Conservation (phyloP, 1,284 basidiomycete species). For the Malassezia sympodialis region DNA sequence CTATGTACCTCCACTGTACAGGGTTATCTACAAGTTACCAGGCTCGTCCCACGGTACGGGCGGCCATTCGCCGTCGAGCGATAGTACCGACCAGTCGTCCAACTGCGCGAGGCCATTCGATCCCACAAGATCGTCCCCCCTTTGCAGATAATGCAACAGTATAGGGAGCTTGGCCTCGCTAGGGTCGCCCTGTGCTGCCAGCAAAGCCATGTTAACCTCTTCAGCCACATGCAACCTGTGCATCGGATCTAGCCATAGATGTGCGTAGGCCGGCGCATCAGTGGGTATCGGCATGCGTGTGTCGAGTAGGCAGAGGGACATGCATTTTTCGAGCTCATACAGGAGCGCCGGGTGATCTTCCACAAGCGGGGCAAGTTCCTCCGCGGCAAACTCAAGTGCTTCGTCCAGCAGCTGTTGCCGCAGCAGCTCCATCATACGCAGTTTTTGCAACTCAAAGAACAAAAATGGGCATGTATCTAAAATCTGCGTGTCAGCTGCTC, state of each 20-base stretch:
- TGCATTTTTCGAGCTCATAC: slow-evolving; percentile 79
- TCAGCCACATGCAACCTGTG: slow-evolving; percentile 81
- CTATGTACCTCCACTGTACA: background rate
- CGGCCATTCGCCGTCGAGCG: background rate
- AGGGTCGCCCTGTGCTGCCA: slow-evolving; percentile 80
- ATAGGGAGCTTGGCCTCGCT: slow-evolving; percentile 80
- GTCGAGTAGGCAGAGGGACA: slow-evolving; percentile 88
- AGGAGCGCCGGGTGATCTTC: slow-evolving; percentile 91
- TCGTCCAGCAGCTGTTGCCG: slow-evolving; percentile 67
- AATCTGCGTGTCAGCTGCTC: slow-evolving; percentile 57
- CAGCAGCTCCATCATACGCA: slow-evolving; percentile 88
- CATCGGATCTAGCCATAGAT: slow-evolving; percentile 65
- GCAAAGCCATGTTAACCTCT: slow-evolving; percentile 86
- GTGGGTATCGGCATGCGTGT: slow-evolving; percentile 16
- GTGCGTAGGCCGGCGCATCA: slow-evolving; percentile 57
- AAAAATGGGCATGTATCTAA: slow-evolving; percentile 78
- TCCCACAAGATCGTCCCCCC: slow-evolving; percentile 73
- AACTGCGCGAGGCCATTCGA: slow-evolving; percentile 50
- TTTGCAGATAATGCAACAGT: slow-evolving; percentile 72
- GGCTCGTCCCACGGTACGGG: background rate
- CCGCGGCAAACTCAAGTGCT: slow-evolving; percentile 80
- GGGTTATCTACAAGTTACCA: background rate
- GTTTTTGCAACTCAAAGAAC: slow-evolving; percentile 86
- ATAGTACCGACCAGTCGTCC: slow-evolving; percentile 4
- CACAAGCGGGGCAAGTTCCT: slow-evolving; percentile 83